Base-by-base conservation (phyloP, 345 rosid genomes). In the Ailanthus altissimus region DNA sequence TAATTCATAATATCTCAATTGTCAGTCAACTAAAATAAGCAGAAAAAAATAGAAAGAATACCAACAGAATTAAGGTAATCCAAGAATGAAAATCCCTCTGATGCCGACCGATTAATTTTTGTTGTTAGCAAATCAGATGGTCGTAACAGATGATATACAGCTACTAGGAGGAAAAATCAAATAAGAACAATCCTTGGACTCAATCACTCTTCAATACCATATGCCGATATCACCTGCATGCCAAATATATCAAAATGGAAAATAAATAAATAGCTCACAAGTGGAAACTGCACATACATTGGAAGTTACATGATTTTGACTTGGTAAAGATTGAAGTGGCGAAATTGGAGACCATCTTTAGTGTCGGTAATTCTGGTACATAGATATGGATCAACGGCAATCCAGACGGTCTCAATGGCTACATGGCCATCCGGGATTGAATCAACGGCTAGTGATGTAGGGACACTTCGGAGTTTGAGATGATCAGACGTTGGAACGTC, bases 321-420 rank as follows among this genome's bases (percentile, higher is more conserved):
- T 88, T 88, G 49, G 53, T 81, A 65, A 70, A 83, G 80, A 5
- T 77, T 49, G 51, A 78, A 54, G 47, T 78, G 86, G 13, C 80
- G 63, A 4, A 69, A n/a, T 75, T 80, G 78, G 0, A 88, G 81
- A 25, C 88, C 91, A 5, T 84, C 89, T 3, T 42, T 51, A 0
- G 4, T 61, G 71, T 89, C 89, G 14, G 71, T 75, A 84, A 88
- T 78, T 67, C 64, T 56, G 61, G 75, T 6, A 3, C 83, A 89
- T 18, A 81, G 59, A 59, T 72, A 86, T 42, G 91, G 91, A 56
- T 84, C 91, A 13, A 84, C 20, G 16, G 91, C 84, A 76, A 88
- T 26, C 45, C 60, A 75, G 70, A 86, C 86, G 36, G 69, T n/a
- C 79, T 84, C 68, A 23, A 83, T 14, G 43, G 79, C 81, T 10